phyloP scores from a whole-genome alignment of 129 eudicot genomes.

The Escallonia herrerae region DNA sequence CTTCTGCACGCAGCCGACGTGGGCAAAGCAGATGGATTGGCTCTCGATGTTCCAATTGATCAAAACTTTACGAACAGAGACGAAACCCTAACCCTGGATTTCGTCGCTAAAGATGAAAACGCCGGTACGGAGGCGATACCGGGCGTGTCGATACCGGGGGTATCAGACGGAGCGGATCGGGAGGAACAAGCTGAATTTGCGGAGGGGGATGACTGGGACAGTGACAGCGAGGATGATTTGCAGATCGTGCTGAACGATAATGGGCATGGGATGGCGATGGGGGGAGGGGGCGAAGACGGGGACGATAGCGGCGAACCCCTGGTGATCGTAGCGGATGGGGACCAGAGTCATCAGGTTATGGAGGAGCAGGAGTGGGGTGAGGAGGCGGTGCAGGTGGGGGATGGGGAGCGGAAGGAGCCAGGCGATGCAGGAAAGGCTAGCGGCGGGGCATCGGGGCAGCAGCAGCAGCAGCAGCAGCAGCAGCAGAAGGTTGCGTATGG shows the following conservation, averaged over 20 bases:
- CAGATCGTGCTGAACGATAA: conserved; percentile 86
- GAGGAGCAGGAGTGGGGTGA: conserved; percentile 89
- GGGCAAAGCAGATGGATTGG: no score
- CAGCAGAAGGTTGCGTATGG: conserved; percentile 35
- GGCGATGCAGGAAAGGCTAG: conserved; percentile 53
- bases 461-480: conserved; percentile 22
- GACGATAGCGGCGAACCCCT: conserved; percentile 64
- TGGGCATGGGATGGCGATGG: conserved; percentile 38
- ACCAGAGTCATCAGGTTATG: conserved; percentile 35
- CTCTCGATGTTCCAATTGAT: no score
- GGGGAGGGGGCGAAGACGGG: conserved; percentile 28
- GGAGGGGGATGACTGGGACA: conserved; percentile 73
- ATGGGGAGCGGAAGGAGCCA: conserved; percentile 50
- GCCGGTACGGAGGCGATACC: conserved; percentile 34
- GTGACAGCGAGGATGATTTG: conserved; percentile 96
- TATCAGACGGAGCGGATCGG: conserved; percentile 13
- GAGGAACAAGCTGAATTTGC: not conserved
- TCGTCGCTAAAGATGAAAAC: not conserved
- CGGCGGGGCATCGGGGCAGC: conserved; percentile 23
- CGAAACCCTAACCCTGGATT: conserved; percentile 9
- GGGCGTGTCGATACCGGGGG: conserved; percentile 46
- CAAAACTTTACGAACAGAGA: no score
- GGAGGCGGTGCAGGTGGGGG: conserved; percentile 35
- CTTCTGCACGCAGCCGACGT: no score
- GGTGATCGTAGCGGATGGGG: conserved; percentile 59